Evolutionary conservation across 805 yeast species (phyloP), one percentile per base, ranked within the genome.

Genomic region (Schwanniomyces pseudopolymorphus): DNA sequence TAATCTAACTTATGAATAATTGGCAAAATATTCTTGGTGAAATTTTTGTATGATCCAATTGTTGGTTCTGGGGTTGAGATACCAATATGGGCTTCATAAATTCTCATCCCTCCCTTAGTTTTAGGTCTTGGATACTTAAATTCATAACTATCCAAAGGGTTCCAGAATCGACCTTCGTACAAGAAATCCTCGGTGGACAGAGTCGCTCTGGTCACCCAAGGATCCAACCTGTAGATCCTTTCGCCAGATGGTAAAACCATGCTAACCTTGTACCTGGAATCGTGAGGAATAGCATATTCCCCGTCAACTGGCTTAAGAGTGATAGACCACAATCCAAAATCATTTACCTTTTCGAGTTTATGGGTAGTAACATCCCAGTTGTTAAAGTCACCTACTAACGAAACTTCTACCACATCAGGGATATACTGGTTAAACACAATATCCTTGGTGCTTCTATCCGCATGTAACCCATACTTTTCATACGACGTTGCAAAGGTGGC

Each of bases 41-140:
- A 92, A 63, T 92, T 95, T 53, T 80, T 83, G 67, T 92, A 92
- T 10, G 92, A 68, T 2, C 96, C 96, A 43, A 94, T 71, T 47
- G 80, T 81, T 27, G 94, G 91, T 47, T 92, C 94, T 1, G 96
- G 91, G 2, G 96, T 83, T 0, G 97, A 90, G 49, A 92, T 92
- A 25, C 99, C 99, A 22, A 88, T 81, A 63, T 92, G 99, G 26
- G 97, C 97, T 69, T 92, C 99, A 67, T 92, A 92, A 46, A 92
- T 87, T 63, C 87, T 83, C 52, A 86, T 68, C 7, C 76, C 77
- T 9, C 81, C 77, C 13, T 63, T 61, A 43, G 60, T 59, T 7
- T 59, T 57, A 0, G 97, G 97, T 53, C 96, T 74, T 28, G 64
- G 44, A 63, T 88, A 65, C 63, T 84, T 78, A 71, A 87, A 89